Conservation (phyloP, 306 rosid species). For the Rosa chinensis region DNA sequence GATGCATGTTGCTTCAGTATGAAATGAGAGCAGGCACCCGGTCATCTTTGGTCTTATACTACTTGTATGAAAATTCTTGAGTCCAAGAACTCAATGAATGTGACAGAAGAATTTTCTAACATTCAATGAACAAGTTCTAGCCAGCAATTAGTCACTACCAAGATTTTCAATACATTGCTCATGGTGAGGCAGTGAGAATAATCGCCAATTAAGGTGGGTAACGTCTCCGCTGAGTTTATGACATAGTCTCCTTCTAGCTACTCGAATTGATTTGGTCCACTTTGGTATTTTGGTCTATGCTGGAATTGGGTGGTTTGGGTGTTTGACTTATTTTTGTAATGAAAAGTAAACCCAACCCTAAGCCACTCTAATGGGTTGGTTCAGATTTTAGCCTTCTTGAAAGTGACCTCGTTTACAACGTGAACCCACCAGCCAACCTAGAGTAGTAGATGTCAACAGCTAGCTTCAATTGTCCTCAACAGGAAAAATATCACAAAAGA, state of each 20-base stretch:
- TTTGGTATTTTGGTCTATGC: background rate
- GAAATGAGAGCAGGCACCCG: no score
- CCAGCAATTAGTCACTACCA: background rate
- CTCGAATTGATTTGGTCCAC: background rate
- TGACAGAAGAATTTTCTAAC: background rate
- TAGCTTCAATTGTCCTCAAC: background rate
- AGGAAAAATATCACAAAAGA: background rate
- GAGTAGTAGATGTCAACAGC: background rate
- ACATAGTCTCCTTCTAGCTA: background rate
- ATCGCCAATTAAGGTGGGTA: background rate
- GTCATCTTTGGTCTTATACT: no score
- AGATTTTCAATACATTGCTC: background rate
- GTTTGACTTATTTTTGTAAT: background rate
- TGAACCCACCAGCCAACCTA: background rate
- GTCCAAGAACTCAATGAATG: background rate
- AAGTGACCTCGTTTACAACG: background rate
- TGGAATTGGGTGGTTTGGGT: background rate
- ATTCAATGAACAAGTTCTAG: background rate
- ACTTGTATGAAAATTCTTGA: background rate
- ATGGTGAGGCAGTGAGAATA: background rate
- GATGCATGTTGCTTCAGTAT: no score
- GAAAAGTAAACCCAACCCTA: background rate
- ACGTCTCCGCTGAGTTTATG: background rate
- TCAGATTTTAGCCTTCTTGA: background rate
- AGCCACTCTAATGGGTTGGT: background rate